Conservation (phyloP, 257 asterid genomes). For the Fraxinus anomala region DNA sequence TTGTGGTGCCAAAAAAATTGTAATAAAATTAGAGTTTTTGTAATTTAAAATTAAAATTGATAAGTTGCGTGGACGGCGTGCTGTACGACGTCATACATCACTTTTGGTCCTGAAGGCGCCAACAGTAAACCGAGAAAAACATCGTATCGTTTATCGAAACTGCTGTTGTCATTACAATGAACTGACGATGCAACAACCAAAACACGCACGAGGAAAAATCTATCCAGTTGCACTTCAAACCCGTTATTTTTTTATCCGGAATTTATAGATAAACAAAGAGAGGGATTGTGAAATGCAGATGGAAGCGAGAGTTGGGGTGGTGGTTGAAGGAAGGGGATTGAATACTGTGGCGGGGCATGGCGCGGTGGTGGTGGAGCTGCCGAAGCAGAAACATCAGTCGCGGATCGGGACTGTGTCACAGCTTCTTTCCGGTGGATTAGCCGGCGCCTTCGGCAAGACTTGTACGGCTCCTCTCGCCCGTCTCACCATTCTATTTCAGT, state of each 20-base stretch:
- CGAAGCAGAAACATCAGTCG: conserved; percentile 42
- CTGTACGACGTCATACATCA: neutral
- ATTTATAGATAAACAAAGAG: neutral
- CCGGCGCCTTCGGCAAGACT: conserved; percentile 89
- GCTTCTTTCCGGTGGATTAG: conserved; percentile 86
- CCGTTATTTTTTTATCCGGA: neutral
- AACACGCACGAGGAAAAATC: neutral
- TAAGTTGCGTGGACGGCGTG: neutral
- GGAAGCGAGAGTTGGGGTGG: conserved; percentile 68
- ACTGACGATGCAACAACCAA: neutral
- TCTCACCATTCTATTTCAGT: conserved; percentile 87
- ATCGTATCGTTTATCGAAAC: neutral
- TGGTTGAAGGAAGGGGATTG: conserved; percentile 59
- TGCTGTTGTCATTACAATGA: neutral
- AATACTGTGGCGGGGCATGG: conserved; percentile 44
- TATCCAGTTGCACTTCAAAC: neutral
- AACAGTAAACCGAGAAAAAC: neutral
- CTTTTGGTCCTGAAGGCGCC: neutral
- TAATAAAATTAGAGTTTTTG: no score
- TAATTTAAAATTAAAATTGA: no score
- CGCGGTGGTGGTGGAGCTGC: conserved; percentile 53
- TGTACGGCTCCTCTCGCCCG: conserved; percentile 91
- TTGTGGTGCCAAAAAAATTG: no score
- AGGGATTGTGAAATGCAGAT: conserved; percentile 60
- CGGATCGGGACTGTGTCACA: conserved; percentile 68